Evolutionary conservation across 371 early-diverging fungal species (phyloP), one percentile per base, ranked within the genome.

Genomic region (Rhizopus sp.): DNA sequence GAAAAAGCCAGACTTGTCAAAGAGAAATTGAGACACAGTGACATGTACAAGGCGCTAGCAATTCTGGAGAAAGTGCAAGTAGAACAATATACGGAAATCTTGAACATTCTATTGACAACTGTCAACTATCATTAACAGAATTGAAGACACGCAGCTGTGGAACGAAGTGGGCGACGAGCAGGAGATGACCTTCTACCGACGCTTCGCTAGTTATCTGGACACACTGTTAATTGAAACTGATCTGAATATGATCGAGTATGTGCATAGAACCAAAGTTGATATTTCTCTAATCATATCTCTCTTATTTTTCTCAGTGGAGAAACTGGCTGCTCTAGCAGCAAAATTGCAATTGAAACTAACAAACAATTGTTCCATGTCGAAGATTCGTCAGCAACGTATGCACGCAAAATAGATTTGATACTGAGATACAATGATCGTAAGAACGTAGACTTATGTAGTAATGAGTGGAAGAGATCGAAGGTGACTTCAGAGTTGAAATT

Each of bases 201-300:
- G 53, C 41, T 53, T 53, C 53, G 53, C 41, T 53, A 53, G 41
- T 40, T 40, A 53, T 53, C 31, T 53, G 31, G 41, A 53, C 41
- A 41, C n/a, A 53, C 41, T 53, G 32, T 30, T 53, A 41, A 40
- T 53, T 39, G 17, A 52, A 52, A 52, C 38, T 52, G 40, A 52
- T 10, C 40, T 52, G 52, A 52, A 52, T 52, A 52, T 52, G 39
- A 52, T 52, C 52, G 52, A 52, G 52, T 52, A 52, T 52, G 52
- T 38, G 29, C 30, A 52, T 52, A 52, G 52, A 52, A 52, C 52
- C 52, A 52, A 52, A 52, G 38, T 52, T 52, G 52, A 39, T 52
- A 38, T 52, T 52, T 52, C 39, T 52, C 52, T 52, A 52, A 52
- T 40, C 52, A 17, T 52, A 39, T 52, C 52, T 41, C 41, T 52